Base-by-base conservation (phyloP, 2,329 filamentous ascomycete species). In the Sordariomycetes sp. region DNA sequence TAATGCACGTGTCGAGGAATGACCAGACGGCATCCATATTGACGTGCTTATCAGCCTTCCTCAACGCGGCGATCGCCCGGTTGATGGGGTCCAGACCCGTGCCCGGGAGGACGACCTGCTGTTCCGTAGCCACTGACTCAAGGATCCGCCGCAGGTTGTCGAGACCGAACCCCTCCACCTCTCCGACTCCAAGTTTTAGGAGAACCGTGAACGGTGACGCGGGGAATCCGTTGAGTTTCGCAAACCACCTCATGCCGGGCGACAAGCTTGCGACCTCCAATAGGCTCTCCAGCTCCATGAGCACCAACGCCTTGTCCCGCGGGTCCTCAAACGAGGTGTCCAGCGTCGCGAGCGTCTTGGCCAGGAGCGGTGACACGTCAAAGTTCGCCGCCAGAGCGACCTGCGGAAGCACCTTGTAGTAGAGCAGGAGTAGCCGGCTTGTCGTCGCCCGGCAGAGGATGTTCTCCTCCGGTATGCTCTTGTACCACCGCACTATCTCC, bases 181-280 rank as follows among this genome's bases (percentile, higher is more conserved):
- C 54, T 5, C 63, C 63, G 52, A 69, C 73, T 2, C 72, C 62
- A 3, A 74, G 64, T 60, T 79, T 83, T 6, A 93, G 70, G 24
- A 93, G 77, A 0, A 85, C 84, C n/a, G 83, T 82, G 61, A 91
- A 90, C 0, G 88, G 87, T 3, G 88, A 90, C 2, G 82, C 74
- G 1, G 71, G 68, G n/a, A 88, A 74, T 1, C 78, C 78, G 62
- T 87, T 82, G 60, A 75, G 81, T 66, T 89, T 92, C 61, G 88
- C 80, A 75, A 94, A 97, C 93, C 93, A 97, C 61, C 88, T 85
- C 85, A 96, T 94, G 6, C 86, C 86, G 0, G 89, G 85, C 3
- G 91, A 95, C 64, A 86, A 83, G 61, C 85, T 82, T 3, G 92
- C 90, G 67, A 97, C 89, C 34, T 85, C 80, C 20, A 96, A 82